Evolutionary conservation across 106 monocot genomes (phyloP).

Genomic region (Xerophyta viscosa): DNA sequence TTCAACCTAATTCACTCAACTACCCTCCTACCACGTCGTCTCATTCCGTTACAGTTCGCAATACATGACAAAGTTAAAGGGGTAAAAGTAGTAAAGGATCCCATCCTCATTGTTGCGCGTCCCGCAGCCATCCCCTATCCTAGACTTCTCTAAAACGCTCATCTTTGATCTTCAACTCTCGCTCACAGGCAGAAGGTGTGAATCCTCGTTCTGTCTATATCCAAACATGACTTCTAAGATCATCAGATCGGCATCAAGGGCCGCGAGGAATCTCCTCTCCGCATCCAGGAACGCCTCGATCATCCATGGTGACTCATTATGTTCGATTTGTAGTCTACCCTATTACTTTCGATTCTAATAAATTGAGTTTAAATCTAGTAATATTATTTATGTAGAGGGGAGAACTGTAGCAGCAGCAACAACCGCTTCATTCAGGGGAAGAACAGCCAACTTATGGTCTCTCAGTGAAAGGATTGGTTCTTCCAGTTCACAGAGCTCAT

Average conservation of each 20-base stretch:
- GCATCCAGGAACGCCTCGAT: conserved; percentile 28
- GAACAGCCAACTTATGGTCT: conserved; percentile 22
- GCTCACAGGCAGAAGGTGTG: too few species aligned
- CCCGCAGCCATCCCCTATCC: too few species aligned
- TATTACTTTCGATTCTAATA: too few species aligned
- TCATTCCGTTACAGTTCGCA: too few species aligned
- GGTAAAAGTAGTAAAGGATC: too few species aligned
- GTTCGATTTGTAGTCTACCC: neutral
- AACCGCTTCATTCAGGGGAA: conserved; percentile 30
- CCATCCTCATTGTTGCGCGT: too few species aligned
- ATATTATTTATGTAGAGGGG: conserved; percentile 18
- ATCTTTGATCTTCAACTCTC: too few species aligned
- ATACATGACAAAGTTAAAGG: too few species aligned
- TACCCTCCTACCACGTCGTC: neutral
- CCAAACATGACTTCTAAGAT: conserved; percentile 41
- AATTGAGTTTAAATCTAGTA: neutral
- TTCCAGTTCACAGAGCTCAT: conserved; percentile 20
- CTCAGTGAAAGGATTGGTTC: conserved; percentile 24
- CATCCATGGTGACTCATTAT: conserved; percentile 10
- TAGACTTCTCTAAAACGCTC: too few species aligned
- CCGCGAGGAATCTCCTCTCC: conserved; percentile 38
- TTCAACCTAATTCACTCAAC: too few species aligned
- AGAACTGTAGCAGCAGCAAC: conserved; percentile 40
- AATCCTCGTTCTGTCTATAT: too few species aligned
- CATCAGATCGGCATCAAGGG: conserved; percentile 31